A percentile compares a stretch with the other conserved stretches of the same genome.
Conservation (phyloP, 345 rosid genomes). For the Sonneratia alba region DNA sequence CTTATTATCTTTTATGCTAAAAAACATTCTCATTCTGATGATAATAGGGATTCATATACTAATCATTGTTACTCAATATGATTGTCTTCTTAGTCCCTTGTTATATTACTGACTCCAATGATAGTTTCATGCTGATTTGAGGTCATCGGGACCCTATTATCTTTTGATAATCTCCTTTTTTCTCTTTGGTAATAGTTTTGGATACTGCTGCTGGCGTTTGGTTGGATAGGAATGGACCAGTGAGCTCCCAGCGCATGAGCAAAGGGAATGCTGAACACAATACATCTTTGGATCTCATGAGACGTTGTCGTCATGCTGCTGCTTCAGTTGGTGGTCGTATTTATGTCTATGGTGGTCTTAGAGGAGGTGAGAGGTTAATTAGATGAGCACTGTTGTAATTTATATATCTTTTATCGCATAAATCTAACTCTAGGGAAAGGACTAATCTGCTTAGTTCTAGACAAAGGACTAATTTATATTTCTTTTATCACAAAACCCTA, state of each 20-base stretch:
- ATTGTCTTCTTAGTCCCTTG: neutral
- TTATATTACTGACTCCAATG: neutral
- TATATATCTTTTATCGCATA: neutral
- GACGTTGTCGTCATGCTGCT: conserved; percentile 95
- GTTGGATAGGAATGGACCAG: conserved; percentile 91
- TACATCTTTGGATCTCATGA: conserved; percentile 76
- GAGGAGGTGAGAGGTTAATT: conserved; percentile 59
- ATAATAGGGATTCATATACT: too few species aligned
- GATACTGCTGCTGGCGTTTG: conserved; percentile 99
- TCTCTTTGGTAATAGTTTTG: conserved; percentile 42
- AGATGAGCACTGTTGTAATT: neutral
- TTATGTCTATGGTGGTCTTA: conserved; percentile 85
- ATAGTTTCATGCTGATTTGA: neutral
- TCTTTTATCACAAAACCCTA: neutral
- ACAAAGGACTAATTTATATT: too few species aligned
- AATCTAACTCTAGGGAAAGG: too few species aligned
- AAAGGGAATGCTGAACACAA: conserved; percentile 64
- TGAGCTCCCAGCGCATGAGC: conserved; percentile 53
- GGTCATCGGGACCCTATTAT: neutral
- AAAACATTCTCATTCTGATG: neutral
- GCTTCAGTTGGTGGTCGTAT: conserved; percentile 87
- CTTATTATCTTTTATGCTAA: neutral
- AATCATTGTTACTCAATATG: neutral
- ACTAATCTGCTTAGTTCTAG: too few species aligned
- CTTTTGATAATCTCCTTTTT: conserved; percentile 2